Evolutionary conservation across 2,329 filamentous ascomycete species (phyloP), one percentile per base, ranked within the genome.

Genomic region (Cercospora zeae-maydis): DNA sequence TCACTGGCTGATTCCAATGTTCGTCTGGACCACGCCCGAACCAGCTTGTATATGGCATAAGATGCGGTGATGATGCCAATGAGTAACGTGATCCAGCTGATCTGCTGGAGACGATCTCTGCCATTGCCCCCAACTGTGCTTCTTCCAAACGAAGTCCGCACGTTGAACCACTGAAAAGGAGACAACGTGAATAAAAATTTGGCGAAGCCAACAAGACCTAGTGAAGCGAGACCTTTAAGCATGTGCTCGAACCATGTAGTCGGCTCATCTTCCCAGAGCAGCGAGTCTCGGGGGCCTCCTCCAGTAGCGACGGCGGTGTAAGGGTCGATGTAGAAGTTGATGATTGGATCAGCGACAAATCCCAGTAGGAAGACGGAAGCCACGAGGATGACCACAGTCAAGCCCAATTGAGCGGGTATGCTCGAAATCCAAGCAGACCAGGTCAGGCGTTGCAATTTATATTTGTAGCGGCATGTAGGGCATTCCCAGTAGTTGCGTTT

Each of bases 331-430:
- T 93, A 96, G 30, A 96, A 79, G 70, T 92, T 91, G 75, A 98
- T 88, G 64, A 98, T 91, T 1, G 93, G 93, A 76, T 98, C 93
- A 63, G 93, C 93, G 68, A 98, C 78, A 72, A 97, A 98, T 45
- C 95, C 95, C 61, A 98, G 85, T 0, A 91, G 39, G 72, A 96
- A 98, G 27, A 96, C 83, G 57, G 88, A 83, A 47, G 87, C 65
- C 36, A 92, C 62, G 67, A 97, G 84, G 66, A 96, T 89, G 19
- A 82, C 55, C 2, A 91, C 69, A 0, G 93, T 97, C 69, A 98
- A 79, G 1, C 78, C 74, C 31, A 91, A 79, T 72, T 96, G 89
- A 4, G 89, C 81, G 60, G 84, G 75, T 68, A 82, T 75, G 66
- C 80, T 82, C 53, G 76, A 78, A 68, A 83, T 76, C 78, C 87